phyloP scores from a whole-genome alignment of 2,329 filamentous ascomycete genomes.

The Cladosporium oxysporum region DNA sequence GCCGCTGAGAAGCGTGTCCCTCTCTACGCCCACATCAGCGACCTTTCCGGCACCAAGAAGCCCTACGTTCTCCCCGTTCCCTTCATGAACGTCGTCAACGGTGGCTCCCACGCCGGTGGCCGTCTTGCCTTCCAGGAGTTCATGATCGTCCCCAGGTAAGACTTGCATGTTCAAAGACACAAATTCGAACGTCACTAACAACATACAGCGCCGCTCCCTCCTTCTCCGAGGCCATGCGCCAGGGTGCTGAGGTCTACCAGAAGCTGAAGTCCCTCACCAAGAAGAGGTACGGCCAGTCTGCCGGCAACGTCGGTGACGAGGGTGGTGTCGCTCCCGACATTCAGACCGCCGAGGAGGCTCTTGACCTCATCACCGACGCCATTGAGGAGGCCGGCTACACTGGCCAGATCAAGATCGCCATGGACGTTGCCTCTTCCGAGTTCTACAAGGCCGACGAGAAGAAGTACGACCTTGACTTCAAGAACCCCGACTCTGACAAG shows the following conservation, averaged over 20 bases:
- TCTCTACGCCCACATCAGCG: conserved; percentile 60
- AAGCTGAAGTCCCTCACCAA: conserved; percentile 94
- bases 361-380: conserved; percentile 85
- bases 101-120: conserved; percentile 93
- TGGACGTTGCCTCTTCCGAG: conserved; percentile 98
- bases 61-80: conserved; percentile 59
- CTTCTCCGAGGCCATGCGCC: conserved; percentile 94
- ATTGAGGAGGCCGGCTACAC: conserved; percentile 96
- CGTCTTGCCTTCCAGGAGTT: conserved; percentile 67
- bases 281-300: conserved; percentile 99
- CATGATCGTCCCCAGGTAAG: conserved; percentile 55
- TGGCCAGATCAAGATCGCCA: conserved; percentile 94
- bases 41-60: conserved; percentile 55
- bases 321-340: conserved; percentile 99
- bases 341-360: conserved; percentile 92
- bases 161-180: neutral
- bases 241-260: conserved; percentile 97
- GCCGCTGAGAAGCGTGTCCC: conserved; percentile 58
- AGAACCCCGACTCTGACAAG: conserved; percentile 97
- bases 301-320: conserved; percentile 98
- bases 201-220: conserved; percentile 70
- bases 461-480: conserved; percentile 99
- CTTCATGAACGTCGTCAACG: conserved; percentile 62
- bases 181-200: conserved; percentile 23
- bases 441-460: conserved; percentile 96